A percentile compares a stretch with the other conserved stretches of the same genome.
Evolutionary conservation across 2,329 filamentous ascomycete species (phyloP).

Genomic region (Xylaria sp.): DNA sequence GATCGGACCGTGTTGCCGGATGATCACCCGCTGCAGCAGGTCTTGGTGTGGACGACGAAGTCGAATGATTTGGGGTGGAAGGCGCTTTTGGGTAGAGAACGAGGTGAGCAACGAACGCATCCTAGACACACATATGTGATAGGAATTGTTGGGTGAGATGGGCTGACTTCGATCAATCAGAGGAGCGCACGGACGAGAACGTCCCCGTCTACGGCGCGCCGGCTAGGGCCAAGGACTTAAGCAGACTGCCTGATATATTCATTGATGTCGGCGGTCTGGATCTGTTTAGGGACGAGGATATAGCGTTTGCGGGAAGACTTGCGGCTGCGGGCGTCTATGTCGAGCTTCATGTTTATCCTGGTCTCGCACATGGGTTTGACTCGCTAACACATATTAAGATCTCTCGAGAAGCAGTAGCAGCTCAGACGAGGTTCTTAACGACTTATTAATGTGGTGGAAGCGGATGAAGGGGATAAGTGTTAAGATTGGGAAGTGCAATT

Average conservation of each 20-base stretch:
- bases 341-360: constrained; percentile 47
- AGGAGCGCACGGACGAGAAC: constrained; percentile 37
- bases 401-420: constrained; percentile 5
- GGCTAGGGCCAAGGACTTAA: constrained; percentile 42
- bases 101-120: too few species aligned
- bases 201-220: constrained; percentile 37
- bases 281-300: constrained; percentile 44
- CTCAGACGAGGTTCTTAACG: constrained; percentile 26
- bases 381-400: constrained; percentile 3
- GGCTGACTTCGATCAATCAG: too few species aligned
- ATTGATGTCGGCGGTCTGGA: constrained; percentile 47
- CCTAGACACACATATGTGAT: too few species aligned
- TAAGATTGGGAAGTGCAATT: too few species aligned
- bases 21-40: constrained; percentile 36
- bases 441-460: constrained; percentile 22
- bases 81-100: constrained; percentile 35
- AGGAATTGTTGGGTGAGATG: too few species aligned
- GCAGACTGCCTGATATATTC: constrained; percentile 44
- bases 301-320: constrained; percentile 42
- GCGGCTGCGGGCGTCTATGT: constrained; percentile 40
- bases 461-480: background rate
- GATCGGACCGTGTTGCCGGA: constrained; percentile 43
- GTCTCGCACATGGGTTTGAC: constrained; percentile 41
- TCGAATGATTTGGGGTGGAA: constrained; percentile 38
- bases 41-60: constrained; percentile 34